These are phyloP conservation scores for Psilocybe tampanensis DNA, from an alignment of 768 basidiomycete species.

Conservation along the genomic window DNA sequence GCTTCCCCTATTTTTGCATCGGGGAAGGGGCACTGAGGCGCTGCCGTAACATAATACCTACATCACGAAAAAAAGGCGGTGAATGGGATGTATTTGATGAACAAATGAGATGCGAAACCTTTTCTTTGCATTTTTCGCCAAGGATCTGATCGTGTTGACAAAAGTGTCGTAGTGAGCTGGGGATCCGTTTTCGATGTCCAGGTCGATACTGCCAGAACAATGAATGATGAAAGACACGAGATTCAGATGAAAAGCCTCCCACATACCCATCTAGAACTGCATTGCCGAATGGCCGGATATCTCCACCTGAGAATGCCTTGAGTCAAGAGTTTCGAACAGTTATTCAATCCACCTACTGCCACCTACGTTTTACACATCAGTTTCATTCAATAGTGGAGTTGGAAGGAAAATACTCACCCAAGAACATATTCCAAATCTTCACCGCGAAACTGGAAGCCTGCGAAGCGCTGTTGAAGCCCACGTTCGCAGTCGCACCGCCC, in stretches of 20 bases:
- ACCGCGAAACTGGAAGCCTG: slow-evolving; percentile 58
- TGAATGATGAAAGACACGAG: background rate
- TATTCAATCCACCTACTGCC: slow-evolving; percentile 28
- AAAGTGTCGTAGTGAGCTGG: slow-evolving; percentile 53
- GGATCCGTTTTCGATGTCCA: slow-evolving; percentile 71
- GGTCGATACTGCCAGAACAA: slow-evolving; percentile 46
- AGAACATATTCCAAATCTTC: slow-evolving; percentile 70
- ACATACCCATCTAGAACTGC: slow-evolving; percentile 70
- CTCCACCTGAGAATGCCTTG: slow-evolving; percentile 26
- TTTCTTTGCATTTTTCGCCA: slow-evolving; percentile 51
- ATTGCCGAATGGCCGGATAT: slow-evolving; percentile 64
- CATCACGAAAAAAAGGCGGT: background rate
- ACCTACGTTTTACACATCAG: slow-evolving; percentile 16
- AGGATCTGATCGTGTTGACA: slow-evolving; percentile 51
- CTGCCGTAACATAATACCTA: slow-evolving; percentile 66
- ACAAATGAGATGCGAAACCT: slow-evolving; percentile 28
- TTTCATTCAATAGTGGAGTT: background rate
- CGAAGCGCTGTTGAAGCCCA: slow-evolving; percentile 53
- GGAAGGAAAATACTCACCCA: slow-evolving; percentile 41
- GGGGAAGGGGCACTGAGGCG: slow-evolving; percentile 70
- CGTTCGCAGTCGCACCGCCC: slow-evolving; percentile 61
- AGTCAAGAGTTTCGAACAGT: background rate
- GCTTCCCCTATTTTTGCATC: slow-evolving; percentile 63
- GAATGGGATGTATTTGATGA: background rate
- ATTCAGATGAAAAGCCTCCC: background rate